Percentiles rank a stretch among this genome's conserved stretches.
Evolutionary conservation across 2,329 filamentous ascomycete genomes (phyloP).

Genomic region (Fusarium cicatricum): DNA sequence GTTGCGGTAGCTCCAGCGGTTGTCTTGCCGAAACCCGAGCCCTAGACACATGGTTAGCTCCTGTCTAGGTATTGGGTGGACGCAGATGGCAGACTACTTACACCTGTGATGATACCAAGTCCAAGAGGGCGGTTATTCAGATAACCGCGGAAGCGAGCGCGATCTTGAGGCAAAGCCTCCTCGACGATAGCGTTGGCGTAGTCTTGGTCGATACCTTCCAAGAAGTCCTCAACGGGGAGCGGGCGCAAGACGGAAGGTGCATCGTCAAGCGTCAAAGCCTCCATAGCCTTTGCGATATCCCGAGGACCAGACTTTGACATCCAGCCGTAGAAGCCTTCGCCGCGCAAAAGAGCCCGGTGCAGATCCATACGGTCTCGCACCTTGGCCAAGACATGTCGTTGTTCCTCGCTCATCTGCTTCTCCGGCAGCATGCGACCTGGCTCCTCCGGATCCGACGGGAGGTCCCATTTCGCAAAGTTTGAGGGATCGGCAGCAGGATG

Average conservation of each 20-base stretch:
- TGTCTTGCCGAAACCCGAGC: constrained; percentile 31
- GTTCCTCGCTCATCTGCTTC: too few species aligned
- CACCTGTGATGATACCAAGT: constrained; percentile 20
- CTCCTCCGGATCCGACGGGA: background rate
- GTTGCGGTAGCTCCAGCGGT: constrained; percentile 9
- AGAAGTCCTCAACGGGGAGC: too few species aligned
- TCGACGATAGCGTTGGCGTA: constrained; percentile 17
- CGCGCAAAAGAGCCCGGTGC: constrained; percentile 18
- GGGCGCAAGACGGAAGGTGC: too few species aligned
- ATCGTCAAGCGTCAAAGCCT: too few species aligned
- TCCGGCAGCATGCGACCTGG: too few species aligned
- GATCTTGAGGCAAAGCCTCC: constrained; percentile 18
- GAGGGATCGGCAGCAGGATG: background rate
- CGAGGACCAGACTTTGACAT: too few species aligned
- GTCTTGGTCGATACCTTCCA: too few species aligned
- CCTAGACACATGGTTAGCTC: too few species aligned
- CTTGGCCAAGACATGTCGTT: background rate
- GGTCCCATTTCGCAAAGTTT: background rate
- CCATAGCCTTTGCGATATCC: too few species aligned
- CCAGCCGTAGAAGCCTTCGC: constrained; percentile 15
- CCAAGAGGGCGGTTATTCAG: constrained; percentile 17
- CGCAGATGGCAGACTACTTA: constrained; percentile 10
- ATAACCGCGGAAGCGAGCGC: constrained; percentile 17
- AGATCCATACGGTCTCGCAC: constrained; percentile 4
- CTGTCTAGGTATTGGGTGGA: too few species aligned